Percentiles rank a stretch among this genome's conserved stretches.
phyloP scores from a whole-genome alignment of 768 basidiomycete species.

The Harrya chromipes region DNA sequence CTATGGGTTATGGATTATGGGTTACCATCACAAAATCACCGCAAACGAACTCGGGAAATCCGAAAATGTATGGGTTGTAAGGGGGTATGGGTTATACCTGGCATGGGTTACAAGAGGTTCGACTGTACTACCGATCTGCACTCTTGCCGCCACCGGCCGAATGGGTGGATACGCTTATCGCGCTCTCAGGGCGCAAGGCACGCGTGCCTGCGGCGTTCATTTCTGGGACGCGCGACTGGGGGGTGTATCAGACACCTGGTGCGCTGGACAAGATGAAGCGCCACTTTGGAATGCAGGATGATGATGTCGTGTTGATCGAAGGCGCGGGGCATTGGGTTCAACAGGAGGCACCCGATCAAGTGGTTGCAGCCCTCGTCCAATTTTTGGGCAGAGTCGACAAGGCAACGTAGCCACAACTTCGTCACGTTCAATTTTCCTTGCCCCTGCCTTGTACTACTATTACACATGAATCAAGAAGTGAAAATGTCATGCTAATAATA shows the following conservation, averaged over 20 bases:
- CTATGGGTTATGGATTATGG: too few species aligned
- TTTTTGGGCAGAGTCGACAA: constrained; percentile 36
- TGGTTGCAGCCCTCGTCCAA: constrained; percentile 38
- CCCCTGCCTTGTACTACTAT: constrained; percentile 16
- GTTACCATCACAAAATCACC: background rate
- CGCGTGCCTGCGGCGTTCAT: constrained; percentile 57
- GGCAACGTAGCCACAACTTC: background rate
- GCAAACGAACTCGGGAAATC: background rate
- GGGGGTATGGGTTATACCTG: background rate
- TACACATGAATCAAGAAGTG: constrained; percentile 12
- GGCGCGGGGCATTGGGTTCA: constrained; percentile 66
- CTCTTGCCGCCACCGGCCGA: constrained; percentile 30
- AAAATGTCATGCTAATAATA: constrained; percentile 15
- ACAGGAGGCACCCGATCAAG: constrained; percentile 48
- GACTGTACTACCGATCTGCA: constrained; percentile 42
- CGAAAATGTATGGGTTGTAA: background rate
- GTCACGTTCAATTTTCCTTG: background rate
- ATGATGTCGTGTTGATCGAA: constrained; percentile 49
- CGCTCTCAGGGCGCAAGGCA: constrained; percentile 46
- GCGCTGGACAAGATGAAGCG: constrained; percentile 42
- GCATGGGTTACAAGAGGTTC: background rate
- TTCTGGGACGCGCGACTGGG: constrained; percentile 57
- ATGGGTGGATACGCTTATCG: constrained; percentile 39
- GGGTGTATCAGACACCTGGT: constrained; percentile 53
- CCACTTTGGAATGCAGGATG: constrained; percentile 34